Percentiles rank a stretch among this genome's conserved stretches.
Conservation (phyloP, 345 rosid genomes). For the Melastoma malabathricum region DNA sequence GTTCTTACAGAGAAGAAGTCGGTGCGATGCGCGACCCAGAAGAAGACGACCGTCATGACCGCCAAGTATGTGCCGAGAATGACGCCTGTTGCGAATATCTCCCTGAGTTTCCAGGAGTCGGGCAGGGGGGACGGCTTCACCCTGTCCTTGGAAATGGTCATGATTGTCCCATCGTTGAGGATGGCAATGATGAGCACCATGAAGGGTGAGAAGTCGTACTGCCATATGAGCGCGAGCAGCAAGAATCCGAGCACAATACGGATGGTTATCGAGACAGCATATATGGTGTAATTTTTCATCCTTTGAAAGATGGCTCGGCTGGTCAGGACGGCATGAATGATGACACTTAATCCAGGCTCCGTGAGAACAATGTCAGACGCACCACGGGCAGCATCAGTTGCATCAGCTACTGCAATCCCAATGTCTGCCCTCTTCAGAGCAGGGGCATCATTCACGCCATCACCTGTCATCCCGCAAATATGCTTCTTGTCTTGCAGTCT, state of each 20-base stretch:
- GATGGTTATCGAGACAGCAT: constrained; percentile 87
- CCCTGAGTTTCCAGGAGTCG: constrained; percentile 82
- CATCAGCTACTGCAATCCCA: constrained; percentile 96
- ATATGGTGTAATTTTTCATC: constrained; percentile 96
- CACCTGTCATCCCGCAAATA: constrained; percentile 97
- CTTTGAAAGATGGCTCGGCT: constrained; percentile 94
- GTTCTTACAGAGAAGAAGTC: constrained; percentile 67
- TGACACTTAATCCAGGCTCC: constrained; percentile 91
- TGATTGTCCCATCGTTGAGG: constrained; percentile 77
- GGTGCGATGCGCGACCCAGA: constrained; percentile 49
- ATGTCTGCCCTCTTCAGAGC: constrained; percentile 91
- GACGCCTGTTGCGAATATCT: constrained; percentile 76
- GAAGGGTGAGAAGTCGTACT: constrained; percentile 91
- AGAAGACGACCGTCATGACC: constrained; percentile 77
- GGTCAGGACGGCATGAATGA: constrained; percentile 84
- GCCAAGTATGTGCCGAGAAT: constrained; percentile 79
- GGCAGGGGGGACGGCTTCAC: constrained; percentile 83
- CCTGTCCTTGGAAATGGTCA: constrained; percentile 74
- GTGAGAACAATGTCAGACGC: constrained; percentile 92
- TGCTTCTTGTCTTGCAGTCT: constrained; percentile 77
- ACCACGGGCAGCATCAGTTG: constrained; percentile 86
- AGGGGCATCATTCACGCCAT: constrained; percentile 96
- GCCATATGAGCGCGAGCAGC: constrained; percentile 87
- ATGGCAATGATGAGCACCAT: constrained; percentile 87
- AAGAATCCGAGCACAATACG: constrained; percentile 77